phyloP scores from a whole-genome alignment of 768 basidiomycete genomes.

The Naematelia aurantialba region DNA sequence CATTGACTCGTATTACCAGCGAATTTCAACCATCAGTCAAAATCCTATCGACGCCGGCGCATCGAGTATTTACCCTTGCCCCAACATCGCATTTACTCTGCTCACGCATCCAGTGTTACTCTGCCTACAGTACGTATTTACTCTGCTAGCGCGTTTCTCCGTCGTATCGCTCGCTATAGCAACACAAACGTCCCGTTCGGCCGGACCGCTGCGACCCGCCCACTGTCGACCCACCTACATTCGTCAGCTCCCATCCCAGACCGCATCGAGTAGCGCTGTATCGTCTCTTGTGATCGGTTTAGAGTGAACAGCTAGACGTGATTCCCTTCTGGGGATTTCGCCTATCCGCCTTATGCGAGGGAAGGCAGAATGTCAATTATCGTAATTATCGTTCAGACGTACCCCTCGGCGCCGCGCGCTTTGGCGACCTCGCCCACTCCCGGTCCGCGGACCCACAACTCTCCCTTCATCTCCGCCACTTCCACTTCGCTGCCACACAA shows the following conservation, averaged over 20 bases:
- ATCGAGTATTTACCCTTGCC: too few relatives aligned
- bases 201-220: conserved; percentile 56
- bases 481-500: conserved; percentile 65
- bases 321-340: not conserved
- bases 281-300: too few relatives aligned
- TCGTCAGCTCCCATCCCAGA: not conserved
- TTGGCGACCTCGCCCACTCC: conserved; percentile 46
- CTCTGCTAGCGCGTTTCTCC: not conserved
- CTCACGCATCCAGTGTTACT: too few relatives aligned
- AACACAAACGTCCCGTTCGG: conserved; percentile 63
- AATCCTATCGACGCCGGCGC: too few relatives aligned
- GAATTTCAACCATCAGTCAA: too few relatives aligned
- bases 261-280: too few relatives aligned
- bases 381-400: conserved; percentile 18
- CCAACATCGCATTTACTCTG: too few relatives aligned
- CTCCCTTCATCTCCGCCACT: not conserved
- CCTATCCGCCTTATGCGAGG: not conserved
- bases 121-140: not conserved
- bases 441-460: conserved; percentile 5
- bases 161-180: not conserved
- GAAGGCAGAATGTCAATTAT: not conserved
- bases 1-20: too few relatives aligned
- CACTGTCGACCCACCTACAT: conserved; percentile 55
- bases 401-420: conserved; percentile 56
- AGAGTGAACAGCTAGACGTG: too few relatives aligned